Base-by-base conservation (phyloP, 2,329 filamentous ascomycete species). In the Botrytis galanthina region DNA sequence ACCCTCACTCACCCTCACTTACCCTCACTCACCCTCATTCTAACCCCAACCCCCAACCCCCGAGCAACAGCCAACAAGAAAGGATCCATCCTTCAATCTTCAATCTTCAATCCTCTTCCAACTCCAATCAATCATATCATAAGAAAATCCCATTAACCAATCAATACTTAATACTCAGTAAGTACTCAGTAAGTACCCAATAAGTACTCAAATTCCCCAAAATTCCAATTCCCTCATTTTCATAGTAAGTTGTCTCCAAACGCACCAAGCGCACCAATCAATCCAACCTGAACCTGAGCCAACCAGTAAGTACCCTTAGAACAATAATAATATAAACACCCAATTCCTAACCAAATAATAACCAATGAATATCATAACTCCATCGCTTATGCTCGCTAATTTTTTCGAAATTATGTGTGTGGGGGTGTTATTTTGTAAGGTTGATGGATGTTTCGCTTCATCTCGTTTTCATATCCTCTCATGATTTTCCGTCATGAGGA, bases 331-430 rank as follows among this genome's bases (percentile, higher is more conserved):
- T 29, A 20, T 29, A 44, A 61, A 61, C 26, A 54, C 26, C 14
- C 1, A 51, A 67, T 26, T 39, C 66, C 66, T 22, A 42, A 57
- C 48, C 48, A 57, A 66, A 32, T 35, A 66, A 48, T 42, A 20
- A 57, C 26, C 48, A 54, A 54, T 54, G 48, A 54, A 54, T 54
- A 68, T 68, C 66, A 42, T 68, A 66, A 68, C 66, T 68, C 66
- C 48, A 39, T 68, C 48, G 66, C 48, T 57, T 51, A 68, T 68
- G 66, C 48, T 68, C 48, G 66, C 66, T 68, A 68, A 57, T 42
- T 68, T 68, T 57, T 37, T 57, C n/a, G 51, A 37, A 57, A 63
- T 42, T 57, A 42, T 68, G n/a, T 62, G 37, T 62, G 51, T 29
- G n/a, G 51, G n/a, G 51, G 51, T 57, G 51, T 18, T 57, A 57